Conservation (phyloP, 371 early-diverging fungal genomes). For the Saksenaea oblongispora region DNA sequence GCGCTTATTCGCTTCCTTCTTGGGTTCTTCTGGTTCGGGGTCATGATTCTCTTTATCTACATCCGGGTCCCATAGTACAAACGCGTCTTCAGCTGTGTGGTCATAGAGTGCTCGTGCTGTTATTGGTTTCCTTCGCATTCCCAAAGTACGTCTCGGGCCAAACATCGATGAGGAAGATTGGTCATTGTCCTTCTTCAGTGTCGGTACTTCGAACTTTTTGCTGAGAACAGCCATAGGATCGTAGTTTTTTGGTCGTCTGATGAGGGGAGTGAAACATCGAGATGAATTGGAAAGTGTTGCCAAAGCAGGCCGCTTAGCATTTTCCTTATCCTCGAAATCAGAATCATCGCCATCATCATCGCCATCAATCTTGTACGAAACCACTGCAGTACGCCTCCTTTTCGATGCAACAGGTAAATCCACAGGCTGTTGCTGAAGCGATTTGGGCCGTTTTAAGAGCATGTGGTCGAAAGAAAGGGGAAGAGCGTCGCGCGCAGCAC, state of each 20-base stretch:
- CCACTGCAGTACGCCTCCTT: slow-evolving; percentile 17
- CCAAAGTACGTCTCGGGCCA: slow-evolving; percentile 51
- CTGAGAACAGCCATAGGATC: slow-evolving; percentile 32
- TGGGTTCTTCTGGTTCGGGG: slow-evolving; percentile 39
- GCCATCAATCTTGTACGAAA: slow-evolving; percentile 11
- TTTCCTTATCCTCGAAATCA: slow-evolving; percentile 27
- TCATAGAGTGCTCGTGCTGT: slow-evolving; percentile 77
- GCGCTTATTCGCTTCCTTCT: slow-evolving; percentile 30
- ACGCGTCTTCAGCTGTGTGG: slow-evolving; percentile 82
- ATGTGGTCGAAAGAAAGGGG: slow-evolving; percentile 9
- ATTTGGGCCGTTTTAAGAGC: slow-evolving; percentile 26
- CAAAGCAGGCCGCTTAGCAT: slow-evolving; percentile 10
- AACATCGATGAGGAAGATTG: background rate
- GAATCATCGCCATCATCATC: slow-evolving; percentile 24
- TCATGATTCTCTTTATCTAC: slow-evolving; percentile 44
- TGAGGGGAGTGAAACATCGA: slow-evolving; percentile 18
- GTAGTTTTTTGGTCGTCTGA: slow-evolving; percentile 28
- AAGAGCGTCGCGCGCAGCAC: background rate
- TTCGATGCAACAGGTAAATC: slow-evolving; percentile 4
- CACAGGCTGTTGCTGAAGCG: slow-evolving; percentile 2
- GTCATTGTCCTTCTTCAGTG: slow-evolving; percentile 10
- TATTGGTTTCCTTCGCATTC: slow-evolving; percentile 58
- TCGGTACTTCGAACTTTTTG: slow-evolving; percentile 44
- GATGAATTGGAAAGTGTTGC: slow-evolving; percentile 17
- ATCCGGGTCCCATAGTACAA: slow-evolving; percentile 83